Conservation (phyloP, 2,329 filamentous ascomycete genomes). For the Talaromyces sp. region DNA sequence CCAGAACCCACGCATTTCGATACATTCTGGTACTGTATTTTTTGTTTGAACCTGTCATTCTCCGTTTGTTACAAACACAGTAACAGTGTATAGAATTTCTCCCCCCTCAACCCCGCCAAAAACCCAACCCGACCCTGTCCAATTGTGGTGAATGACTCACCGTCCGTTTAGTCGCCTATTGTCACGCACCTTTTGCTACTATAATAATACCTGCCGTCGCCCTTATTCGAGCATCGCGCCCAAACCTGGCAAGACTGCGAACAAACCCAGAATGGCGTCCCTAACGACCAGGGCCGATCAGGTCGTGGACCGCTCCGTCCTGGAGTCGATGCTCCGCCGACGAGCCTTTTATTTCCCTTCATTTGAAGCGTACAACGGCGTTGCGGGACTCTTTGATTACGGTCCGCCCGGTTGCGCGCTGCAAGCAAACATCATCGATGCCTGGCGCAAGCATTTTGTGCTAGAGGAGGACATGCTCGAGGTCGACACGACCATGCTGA, state of each 20-base stretch:
- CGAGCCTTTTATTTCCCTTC: slow-evolving; percentile 92
- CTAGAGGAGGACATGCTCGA: slow-evolving; percentile 93
- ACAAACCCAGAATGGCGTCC: slow-evolving; percentile 46
- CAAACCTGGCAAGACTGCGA: slow-evolving; percentile 23
- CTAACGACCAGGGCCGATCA: slow-evolving; percentile 81
- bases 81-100: not conserved
- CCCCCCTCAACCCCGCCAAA: slow-evolving; percentile 4
- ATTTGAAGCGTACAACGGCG: slow-evolving; percentile 91
- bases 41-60: slow-evolving; percentile 6
- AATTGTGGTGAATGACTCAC: slow-evolving; percentile 34
- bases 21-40: slow-evolving; percentile 3
- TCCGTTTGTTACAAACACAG: not conserved
- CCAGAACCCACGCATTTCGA: not conserved
- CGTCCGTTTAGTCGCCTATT: slow-evolving; percentile 29
- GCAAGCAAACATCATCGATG: slow-evolving; percentile 79
- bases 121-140: not conserved
- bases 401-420: slow-evolving; percentile 82
- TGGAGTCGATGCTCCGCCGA: slow-evolving; percentile 82
- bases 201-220: slow-evolving; percentile 31
- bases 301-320: slow-evolving; percentile 72
- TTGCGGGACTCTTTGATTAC: slow-evolving; percentile 87
- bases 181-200: slow-evolving; percentile 27
- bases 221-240: slow-evolving; percentile 23
- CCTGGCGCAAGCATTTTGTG: slow-evolving; percentile 91
- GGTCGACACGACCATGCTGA: slow-evolving; percentile 90